phyloP scores from a whole-genome alignment of 1,284 basidiomycete species.

The Malassezia caprae region DNA sequence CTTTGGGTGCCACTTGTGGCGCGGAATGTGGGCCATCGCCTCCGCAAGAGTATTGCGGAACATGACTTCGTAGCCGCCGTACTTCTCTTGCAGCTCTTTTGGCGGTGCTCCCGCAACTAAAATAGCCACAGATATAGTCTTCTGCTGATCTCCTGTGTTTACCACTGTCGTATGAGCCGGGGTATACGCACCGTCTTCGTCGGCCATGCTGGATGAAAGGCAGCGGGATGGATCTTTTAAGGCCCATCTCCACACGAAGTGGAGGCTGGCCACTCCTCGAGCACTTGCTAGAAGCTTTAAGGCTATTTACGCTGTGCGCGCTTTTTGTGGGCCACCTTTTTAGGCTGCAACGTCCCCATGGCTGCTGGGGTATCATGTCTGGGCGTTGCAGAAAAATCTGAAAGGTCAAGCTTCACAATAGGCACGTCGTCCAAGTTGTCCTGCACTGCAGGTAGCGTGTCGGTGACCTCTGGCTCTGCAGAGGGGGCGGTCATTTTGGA shows the following conservation, averaged over 20 bases:
- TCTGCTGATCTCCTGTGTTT: conserved; percentile 17
- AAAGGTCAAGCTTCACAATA: conserved; percentile 33
- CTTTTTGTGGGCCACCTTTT: conserved; percentile 16
- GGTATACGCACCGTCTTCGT: neutral
- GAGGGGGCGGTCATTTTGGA: neutral
- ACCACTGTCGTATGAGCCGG: neutral
- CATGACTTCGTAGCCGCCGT: conserved; percentile 34
- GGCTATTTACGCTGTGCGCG: conserved; percentile 3
- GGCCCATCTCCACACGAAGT: neutral
- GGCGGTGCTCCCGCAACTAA: conserved; percentile 38
- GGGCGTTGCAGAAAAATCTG: conserved; percentile 10
- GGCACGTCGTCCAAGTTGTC: conserved; percentile 35
- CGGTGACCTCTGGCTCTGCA: neutral
- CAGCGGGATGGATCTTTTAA: neutral
- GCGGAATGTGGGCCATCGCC: conserved; percentile 36
- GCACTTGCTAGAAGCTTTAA: neutral
- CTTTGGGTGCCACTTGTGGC: conserved; percentile 37
- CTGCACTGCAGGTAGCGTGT: neutral
- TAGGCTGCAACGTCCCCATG: conserved; percentile 4
- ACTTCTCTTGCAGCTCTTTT: conserved; percentile 22
- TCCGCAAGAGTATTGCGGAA: conserved; percentile 31
- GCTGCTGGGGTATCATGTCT: neutral
- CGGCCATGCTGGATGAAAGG: neutral
- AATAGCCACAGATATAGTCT: conserved; percentile 30
- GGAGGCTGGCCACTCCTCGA: neutral